Evolutionary conservation across 2,329 filamentous ascomycete genomes (phyloP), one percentile per base, ranked within the genome.

Genomic region (Ophiognomonia clavigignenti-juglandacearum): DNA sequence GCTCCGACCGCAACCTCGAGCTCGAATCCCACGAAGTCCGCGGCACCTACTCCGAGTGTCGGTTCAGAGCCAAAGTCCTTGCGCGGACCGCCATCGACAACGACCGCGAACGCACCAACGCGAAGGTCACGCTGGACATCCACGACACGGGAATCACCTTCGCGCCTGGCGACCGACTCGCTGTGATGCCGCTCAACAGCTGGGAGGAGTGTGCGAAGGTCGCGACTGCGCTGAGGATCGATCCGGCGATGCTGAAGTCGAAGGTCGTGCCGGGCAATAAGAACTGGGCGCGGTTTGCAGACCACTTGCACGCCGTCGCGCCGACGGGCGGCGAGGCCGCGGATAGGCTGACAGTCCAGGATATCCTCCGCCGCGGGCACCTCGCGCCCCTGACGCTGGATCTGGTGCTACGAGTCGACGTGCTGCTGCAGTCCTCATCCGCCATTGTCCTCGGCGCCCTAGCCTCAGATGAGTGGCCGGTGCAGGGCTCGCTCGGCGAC

Each of bases 141-240:
- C 67, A 72, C 16, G 67, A 78, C 40, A 76, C 74, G 0, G 74
- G 74, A 1, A 72, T 78, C 37, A 77, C 74, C 0, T 78, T 76
- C 45, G 65, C 70, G 40, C 74, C 75, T 0, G 75, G 75, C 0
- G 75, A 78, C 43, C 66, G 74, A 4, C 64, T 79, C 6, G 74
- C 74, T 0, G 62, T 79, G 3, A 78, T 78, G 74, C 74, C 74
- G 0, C 65, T 78, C 14, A 78, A 78, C 47, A 68, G 64, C 45
- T 78, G 73, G 75, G 68, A 70, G 8, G 75, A 78, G 54, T 76
- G 72, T 42, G 74, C 74, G n/a, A 78, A 78, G 52, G 71, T 78
- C 9, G 73, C 71, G 3, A 68, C 73, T 0, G 73, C 73, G 0
- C 63, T 78, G 1, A 74, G 75, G 0, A 61, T 78, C 0, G 73